Evolutionary conservation across 2,329 filamentous ascomycete genomes (phyloP).

Genomic region (Aspergillus oerlinghausenensis): DNA sequence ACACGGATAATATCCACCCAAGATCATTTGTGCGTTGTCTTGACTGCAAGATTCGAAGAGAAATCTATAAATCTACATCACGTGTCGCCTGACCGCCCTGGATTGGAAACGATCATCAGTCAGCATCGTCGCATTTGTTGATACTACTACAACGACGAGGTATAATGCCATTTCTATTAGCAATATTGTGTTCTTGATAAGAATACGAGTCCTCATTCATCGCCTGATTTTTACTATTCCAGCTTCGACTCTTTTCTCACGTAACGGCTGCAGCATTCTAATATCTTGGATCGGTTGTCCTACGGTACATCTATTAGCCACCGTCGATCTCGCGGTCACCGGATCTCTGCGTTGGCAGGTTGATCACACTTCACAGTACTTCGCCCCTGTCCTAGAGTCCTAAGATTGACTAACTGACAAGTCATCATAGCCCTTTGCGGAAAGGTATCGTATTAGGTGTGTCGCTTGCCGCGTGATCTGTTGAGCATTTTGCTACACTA

Average conservation of each 20-base stretch:
- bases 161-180: not conserved
- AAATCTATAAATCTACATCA: not conserved
- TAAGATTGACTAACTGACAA: slow-evolving; percentile 8
- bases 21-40: not conserved
- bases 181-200: not conserved
- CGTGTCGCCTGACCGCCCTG: not conserved
- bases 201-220: not conserved
- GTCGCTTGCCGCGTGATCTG: slow-evolving; percentile 1
- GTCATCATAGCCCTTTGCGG: slow-evolving; percentile 12
- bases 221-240: not conserved
- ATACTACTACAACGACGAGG: not conserved
- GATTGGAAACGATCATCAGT: not conserved
- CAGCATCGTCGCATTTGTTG: not conserved
- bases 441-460: not conserved
- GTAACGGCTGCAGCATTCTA: not conserved
- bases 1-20: not conserved
- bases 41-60: not conserved
- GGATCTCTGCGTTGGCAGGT: slow-evolving; percentile 34
- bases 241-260: not conserved
- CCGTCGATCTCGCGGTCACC: slow-evolving; percentile 32
- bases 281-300: not conserved
- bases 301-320: slow-evolving; percentile 1
- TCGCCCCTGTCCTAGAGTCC: slow-evolving; percentile 6
- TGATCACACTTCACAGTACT: slow-evolving; percentile 17
- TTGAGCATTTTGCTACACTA: not conserved